A percentile compares a stretch with the other conserved stretches of the same genome.
Evolutionary conservation across 129 eudicot genomes (phyloP).

Genomic region (Lonicera japonica): DNA sequence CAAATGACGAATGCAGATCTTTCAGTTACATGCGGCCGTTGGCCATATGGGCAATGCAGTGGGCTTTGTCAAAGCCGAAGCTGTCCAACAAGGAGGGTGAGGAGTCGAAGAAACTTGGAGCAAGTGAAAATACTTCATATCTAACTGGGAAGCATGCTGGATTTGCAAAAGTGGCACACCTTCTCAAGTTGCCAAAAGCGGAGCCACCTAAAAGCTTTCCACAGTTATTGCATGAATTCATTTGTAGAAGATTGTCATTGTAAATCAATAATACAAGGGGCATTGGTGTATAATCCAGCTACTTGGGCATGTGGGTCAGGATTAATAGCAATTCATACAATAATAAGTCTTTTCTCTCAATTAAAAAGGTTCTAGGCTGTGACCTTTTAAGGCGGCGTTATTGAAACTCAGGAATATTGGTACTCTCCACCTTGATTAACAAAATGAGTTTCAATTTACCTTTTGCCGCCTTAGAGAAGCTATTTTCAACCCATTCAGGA

Average conservation of each 20-base stretch:
- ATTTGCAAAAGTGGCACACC: conserved; percentile 36
- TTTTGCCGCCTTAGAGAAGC: too few species aligned
- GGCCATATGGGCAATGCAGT: conserved; percentile 72
- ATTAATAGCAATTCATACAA: too few species aligned
- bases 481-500: too few species aligned
- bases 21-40: conserved; percentile 58
- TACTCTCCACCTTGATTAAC: too few species aligned
- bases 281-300: too few species aligned
- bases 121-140: conserved; percentile 21
- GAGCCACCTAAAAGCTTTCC: neutral
- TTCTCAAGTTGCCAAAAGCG: conserved; percentile 34
- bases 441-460: too few species aligned
- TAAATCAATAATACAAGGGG: too few species aligned
- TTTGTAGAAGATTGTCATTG: neutral
- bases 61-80: conserved; percentile 49
- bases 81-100: conserved; percentile 23
- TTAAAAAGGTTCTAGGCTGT: too few species aligned
- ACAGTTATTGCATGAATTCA: neutral
- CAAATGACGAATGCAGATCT: conserved; percentile 41
- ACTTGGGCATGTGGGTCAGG: too few species aligned
- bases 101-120: conserved; percentile 25
- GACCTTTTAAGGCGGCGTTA: too few species aligned
- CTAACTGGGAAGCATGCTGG: conserved; percentile 29
- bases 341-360: too few species aligned
- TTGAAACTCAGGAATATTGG: too few species aligned